Base-by-base conservation (phyloP, 108 stramenopile genomes). In the Skeletonema marinoi region DNA sequence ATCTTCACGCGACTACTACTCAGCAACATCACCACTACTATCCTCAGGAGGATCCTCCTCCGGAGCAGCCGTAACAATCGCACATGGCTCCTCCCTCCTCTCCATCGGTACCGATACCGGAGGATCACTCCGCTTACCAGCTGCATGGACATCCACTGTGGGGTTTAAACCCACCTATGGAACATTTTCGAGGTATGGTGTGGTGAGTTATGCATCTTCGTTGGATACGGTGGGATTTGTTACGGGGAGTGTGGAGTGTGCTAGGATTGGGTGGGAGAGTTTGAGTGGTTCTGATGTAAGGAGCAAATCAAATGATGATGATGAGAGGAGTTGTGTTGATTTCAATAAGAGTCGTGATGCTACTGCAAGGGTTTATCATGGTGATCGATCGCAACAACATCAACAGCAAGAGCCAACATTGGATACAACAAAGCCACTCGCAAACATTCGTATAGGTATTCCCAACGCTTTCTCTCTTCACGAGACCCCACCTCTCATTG, bases 91-190 rank as follows among this genome's bases (percentile, higher is more conserved):
- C 3, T 85, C 86, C 35, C 71, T 97, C 14, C 72, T 93, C 1
- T 96, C 98, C 1, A 75, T 99, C 13, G 99, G 98, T 29, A 92
- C 95, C 32, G 99, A 99, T 84, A 99, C 98, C 9, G 99, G 99
- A 31, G 99, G 99, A 51, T 96, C 95, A 16, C 82, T 99, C 7
- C 96, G 99, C 2, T 83, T 96, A 35, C 99, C 99, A 12, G 94
- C 98, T 4, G 96, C 98, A 30, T 98, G 94, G 88, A 97, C 96
- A 77, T 92, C 90, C 8, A 82, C 97, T 11, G 92, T 97, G 10
- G 99, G 99, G 11, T 85, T 98, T 70, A 99, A 99, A 87, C 99
- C 99, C 19, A 80, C 95, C 29, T 98, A 98, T 67, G 99, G 99
- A 25, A 69, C 78, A 8, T 74, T 97, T 32, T 93, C 97, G 3